These are phyloP conservation scores for Rosa lucieae DNA, from an alignment of 306 rosid species.

Conservation along the genomic window DNA sequence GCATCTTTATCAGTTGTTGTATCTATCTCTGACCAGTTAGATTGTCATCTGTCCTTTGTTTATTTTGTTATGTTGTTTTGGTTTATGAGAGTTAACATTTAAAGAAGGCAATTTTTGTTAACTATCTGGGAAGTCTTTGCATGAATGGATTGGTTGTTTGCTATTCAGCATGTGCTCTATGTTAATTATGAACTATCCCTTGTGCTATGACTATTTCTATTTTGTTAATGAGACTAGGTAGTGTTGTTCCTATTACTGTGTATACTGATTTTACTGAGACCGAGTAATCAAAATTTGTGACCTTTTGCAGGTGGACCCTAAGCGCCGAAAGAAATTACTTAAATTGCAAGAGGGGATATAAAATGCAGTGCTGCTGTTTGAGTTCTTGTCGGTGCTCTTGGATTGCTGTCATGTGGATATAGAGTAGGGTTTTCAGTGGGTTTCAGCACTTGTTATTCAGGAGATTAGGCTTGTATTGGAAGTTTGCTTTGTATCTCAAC, in stretches of 20 bases:
- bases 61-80: background rate
- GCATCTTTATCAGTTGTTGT: background rate
- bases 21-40: background rate
- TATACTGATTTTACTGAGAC: background rate
- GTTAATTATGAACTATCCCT: background rate
- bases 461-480: constrained; percentile 25
- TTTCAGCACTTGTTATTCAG: constrained; percentile 29
- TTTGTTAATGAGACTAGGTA: background rate
- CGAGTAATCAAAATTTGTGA: background rate
- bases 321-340: constrained; percentile 69
- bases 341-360: constrained; percentile 1
- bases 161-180: background rate
- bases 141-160: background rate
- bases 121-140: background rate
- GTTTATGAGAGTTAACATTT: background rate
- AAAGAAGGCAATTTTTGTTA: background rate
- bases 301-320: constrained; percentile 60
- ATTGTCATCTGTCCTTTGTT: background rate
- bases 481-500: constrained; percentile 27
- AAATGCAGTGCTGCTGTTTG: constrained; percentile 11
- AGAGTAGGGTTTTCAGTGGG: constrained; percentile 40
- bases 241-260: background rate
- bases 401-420: constrained; percentile 39
- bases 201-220: background rate
- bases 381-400: constrained; percentile 14